These are phyloP conservation scores for Trichoderma sp. DNA, from an alignment of 2,329 filamentous ascomycete genomes.

Conservation along the genomic window DNA sequence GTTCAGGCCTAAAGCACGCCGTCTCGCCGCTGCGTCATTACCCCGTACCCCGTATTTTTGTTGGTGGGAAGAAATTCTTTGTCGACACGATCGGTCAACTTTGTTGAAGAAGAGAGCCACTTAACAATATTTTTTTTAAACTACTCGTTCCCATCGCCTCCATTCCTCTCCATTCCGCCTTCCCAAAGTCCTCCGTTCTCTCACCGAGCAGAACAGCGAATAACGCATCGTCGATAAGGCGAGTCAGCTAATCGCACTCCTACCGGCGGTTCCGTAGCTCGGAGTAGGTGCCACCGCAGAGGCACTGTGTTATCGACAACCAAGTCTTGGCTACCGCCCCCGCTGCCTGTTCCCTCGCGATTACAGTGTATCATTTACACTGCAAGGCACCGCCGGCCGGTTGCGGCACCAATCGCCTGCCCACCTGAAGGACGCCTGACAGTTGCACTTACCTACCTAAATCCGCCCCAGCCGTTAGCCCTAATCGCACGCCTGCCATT, in stretches of 20 bases:
- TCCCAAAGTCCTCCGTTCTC: background rate
- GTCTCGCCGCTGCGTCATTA: conserved; percentile 6
- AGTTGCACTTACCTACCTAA: background rate
- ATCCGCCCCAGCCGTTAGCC: conserved; percentile 13
- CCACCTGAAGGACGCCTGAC: conserved; percentile 11
- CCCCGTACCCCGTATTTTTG: conserved; percentile 4
- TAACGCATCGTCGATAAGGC: conserved; percentile 8
- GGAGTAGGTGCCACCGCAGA: conserved; percentile 11
- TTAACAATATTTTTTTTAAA: background rate
- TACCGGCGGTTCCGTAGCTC: background rate
- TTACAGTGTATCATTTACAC: background rate
- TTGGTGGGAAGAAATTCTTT: background rate
- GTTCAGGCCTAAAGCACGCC: background rate
- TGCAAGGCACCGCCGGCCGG: conserved; percentile 20
- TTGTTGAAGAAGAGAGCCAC: background rate
- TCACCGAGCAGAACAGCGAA: background rate
- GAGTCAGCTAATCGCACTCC: conserved; percentile 8
- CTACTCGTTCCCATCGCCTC: background rate
- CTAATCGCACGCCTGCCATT: conserved; percentile 19
- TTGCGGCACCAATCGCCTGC: conserved; percentile 7
- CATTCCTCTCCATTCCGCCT: background rate
- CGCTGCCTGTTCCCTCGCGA: background rate
- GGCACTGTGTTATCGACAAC: background rate
- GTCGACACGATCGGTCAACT: background rate
- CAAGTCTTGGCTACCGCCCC: background rate